Conservation (phyloP, 2,329 filamentous ascomycete genomes). For the Trichophyton equinum region DNA sequence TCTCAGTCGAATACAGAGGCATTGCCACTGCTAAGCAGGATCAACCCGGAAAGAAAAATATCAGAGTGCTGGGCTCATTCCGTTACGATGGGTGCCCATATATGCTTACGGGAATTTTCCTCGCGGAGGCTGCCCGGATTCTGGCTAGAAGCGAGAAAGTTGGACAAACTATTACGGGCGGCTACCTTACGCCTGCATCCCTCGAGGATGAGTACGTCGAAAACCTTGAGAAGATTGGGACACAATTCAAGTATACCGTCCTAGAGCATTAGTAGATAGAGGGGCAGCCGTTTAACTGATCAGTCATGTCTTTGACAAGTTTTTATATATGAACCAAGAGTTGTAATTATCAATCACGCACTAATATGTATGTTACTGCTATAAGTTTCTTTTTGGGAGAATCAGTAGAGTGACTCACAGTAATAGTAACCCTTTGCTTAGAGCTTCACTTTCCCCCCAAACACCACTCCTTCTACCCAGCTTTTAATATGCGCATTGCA, state of each 20-base stretch:
- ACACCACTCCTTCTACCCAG: conserved; percentile 52
- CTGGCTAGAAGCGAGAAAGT: conserved; percentile 31
- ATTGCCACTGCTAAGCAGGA: conserved; percentile 33
- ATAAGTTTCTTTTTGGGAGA: neutral
- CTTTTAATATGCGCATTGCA: conserved; percentile 56
- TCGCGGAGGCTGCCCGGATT: conserved; percentile 36
- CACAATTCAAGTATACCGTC: conserved; percentile 30
- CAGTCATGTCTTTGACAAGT: neutral
- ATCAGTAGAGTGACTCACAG: too few species aligned
- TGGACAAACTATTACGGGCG: conserved; percentile 31
- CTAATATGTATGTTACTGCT: neutral
- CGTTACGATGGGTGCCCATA: conserved; percentile 33
- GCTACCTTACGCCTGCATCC: conserved; percentile 38
- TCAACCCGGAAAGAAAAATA: conserved; percentile 15
- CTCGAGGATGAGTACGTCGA: conserved; percentile 37
- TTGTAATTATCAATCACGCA: neutral
- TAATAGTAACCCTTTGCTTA: neutral
- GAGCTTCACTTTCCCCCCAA: conserved; percentile 32
- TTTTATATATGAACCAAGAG: neutral
- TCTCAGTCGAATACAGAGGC: conserved; percentile 33
- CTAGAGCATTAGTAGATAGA: conserved; percentile 16
- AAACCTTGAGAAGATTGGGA: conserved; percentile 33
- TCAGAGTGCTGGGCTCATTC: conserved; percentile 32
- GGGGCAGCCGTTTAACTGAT: neutral
- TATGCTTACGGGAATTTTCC: conserved; percentile 30